Evolutionary conservation across 768 basidiomycete genomes (phyloP).

Genomic region (Phlegmacium glaucopus): DNA sequence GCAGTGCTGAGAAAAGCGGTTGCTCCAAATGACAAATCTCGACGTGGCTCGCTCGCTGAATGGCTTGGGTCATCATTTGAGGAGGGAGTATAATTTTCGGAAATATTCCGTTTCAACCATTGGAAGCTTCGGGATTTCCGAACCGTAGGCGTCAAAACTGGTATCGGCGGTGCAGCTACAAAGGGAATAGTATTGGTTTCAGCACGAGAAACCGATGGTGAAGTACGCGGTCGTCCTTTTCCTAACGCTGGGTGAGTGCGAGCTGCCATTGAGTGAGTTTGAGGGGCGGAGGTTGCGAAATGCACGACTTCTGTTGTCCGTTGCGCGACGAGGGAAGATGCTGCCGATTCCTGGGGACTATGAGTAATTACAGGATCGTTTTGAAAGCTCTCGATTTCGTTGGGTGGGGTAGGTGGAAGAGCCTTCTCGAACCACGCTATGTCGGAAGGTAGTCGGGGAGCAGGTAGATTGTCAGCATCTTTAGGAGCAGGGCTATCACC

Average conservation of each 20-base stretch:
- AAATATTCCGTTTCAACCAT: slow-evolving; percentile 25
- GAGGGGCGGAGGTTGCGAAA: slow-evolving; percentile 1
- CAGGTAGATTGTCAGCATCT: slow-evolving; percentile 8
- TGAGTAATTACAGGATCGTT: not conserved
- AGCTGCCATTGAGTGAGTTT: slow-evolving; percentile 32
- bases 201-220: slow-evolving; percentile 38
- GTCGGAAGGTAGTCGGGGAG: slow-evolving; percentile 11
- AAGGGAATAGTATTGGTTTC: slow-evolving; percentile 52
- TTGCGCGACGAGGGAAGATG: too few relatives aligned
- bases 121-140: slow-evolving; percentile 55
- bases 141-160: slow-evolving; percentile 21
- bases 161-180: slow-evolving; percentile 20
- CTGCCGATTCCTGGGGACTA: too few relatives aligned
- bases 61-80: slow-evolving; percentile 16
- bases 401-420: slow-evolving; percentile 45
- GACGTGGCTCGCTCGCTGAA: slow-evolving; percentile 24
- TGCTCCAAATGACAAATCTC: slow-evolving; percentile 59
- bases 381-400: slow-evolving; percentile 19
- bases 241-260: slow-evolving; percentile 57
- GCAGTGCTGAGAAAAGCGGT: slow-evolving; percentile 34
- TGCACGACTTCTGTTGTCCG: too few relatives aligned
- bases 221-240: slow-evolving; percentile 51
- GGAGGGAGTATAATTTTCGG: slow-evolving; percentile 17
- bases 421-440: slow-evolving; percentile 40
- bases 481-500: slow-evolving; percentile 23